These are phyloP conservation scores for Phellinidium pouzarii DNA, from an alignment of 1,284 basidiomycete species.

Conservation along the genomic window DNA sequence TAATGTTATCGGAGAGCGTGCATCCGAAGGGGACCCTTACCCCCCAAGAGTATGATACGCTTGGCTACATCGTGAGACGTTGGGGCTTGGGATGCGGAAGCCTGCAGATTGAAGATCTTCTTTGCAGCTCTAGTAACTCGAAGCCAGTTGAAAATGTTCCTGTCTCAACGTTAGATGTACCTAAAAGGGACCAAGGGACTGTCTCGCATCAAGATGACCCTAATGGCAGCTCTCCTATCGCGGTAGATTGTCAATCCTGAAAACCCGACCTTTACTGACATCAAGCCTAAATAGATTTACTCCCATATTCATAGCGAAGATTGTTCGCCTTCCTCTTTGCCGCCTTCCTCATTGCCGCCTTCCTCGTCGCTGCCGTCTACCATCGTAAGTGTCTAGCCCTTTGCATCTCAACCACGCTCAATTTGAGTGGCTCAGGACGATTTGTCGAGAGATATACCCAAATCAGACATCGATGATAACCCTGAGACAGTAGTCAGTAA, in stretches of 20 bases:
- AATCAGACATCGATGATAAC: constrained; percentile 8
- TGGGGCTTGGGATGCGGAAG: constrained; percentile 2
- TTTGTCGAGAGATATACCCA: constrained; percentile 4
- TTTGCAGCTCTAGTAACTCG: background rate
- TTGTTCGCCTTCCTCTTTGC: constrained; percentile 3
- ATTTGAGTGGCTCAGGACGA: constrained; percentile 6
- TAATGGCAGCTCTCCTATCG: background rate
- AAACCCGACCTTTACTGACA: background rate
- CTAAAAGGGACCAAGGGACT: background rate
- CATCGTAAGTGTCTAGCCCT: constrained; percentile 6
- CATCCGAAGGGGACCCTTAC: constrained; percentile 7
- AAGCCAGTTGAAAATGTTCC: background rate
- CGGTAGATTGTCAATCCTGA: background rate
- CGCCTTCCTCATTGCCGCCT: constrained; percentile 6
- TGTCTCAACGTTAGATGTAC: background rate
- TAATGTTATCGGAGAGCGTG: constrained; percentile 29
- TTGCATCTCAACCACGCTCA: background rate
- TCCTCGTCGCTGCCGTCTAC: constrained; percentile 4
- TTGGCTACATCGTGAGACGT: constrained; percentile 4
- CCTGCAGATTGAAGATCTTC: background rate
- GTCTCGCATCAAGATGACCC: constrained; percentile 1
- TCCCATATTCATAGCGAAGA: background rate
- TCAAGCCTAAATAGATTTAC: background rate
- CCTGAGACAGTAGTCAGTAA: background rate
- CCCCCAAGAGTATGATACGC: constrained; percentile 3